These are phyloP conservation scores for Rosa rugosa DNA, from an alignment of 306 rosid genomes.

Conservation along the genomic window DNA sequence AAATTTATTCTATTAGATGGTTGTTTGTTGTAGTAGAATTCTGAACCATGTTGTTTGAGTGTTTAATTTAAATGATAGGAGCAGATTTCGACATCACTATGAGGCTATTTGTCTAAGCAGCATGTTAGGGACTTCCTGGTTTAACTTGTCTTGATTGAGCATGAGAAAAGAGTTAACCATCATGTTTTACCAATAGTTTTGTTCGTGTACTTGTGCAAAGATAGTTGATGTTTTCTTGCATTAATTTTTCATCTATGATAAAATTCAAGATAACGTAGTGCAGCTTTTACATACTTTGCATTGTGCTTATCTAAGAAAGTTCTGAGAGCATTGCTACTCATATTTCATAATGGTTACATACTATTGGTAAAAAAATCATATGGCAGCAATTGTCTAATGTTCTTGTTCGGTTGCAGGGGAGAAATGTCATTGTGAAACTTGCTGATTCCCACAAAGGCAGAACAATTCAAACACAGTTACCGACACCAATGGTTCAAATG, in stretches of 20 bases:
- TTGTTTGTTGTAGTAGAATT: neutral
- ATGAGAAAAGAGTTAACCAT: too few species aligned
- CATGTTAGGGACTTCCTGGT: neutral
- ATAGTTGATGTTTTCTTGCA: neutral
- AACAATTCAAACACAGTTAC: constrained; percentile 41
- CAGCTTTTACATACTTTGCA: neutral
- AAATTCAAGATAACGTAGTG: neutral
- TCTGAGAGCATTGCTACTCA: neutral
- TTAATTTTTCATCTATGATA: neutral
- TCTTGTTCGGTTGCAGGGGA: constrained; percentile 52
- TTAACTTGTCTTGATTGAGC: neutral
- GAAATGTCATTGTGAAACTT: constrained; percentile 64
- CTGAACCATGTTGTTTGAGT: neutral
- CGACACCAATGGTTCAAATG: constrained; percentile 50
- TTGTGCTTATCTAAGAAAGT: neutral
- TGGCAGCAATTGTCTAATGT: constrained; percentile 12
- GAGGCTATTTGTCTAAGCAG: neutral
- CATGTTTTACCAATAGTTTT: neutral
- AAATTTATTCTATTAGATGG: neutral
- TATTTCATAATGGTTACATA: neutral
- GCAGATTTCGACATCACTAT: neutral
- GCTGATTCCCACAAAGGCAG: constrained; percentile 72
- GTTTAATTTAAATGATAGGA: neutral
- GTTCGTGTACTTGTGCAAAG: neutral
- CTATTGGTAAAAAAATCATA: neutral